phyloP scores from a whole-genome alignment of 2,329 filamentous ascomycete species.

The Calonectria naviculata region DNA sequence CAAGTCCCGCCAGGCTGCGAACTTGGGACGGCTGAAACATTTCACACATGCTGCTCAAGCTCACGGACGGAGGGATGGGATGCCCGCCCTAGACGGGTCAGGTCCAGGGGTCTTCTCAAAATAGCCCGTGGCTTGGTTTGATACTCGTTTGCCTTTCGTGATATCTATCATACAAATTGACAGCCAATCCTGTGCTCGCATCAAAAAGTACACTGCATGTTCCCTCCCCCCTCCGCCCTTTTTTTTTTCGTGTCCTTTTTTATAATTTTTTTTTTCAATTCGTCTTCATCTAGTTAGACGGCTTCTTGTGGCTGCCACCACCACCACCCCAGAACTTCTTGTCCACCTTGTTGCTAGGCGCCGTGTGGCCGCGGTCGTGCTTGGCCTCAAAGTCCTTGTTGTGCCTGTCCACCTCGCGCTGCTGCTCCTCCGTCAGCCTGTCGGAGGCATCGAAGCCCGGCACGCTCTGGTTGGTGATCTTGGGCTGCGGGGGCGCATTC shows the following conservation, averaged over 20 bases:
- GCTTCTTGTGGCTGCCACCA: constrained; percentile 15
- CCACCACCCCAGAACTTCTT: constrained; percentile 62
- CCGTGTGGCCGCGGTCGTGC: constrained; percentile 58
- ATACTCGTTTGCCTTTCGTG: no score
- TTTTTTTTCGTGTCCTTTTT: constrained; percentile 8
- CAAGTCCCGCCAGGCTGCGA: not conserved
- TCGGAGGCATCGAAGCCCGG: constrained; percentile 44
- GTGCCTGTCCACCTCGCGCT: constrained; percentile 67
- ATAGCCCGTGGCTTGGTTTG: no score
- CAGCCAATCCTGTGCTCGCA: not conserved
- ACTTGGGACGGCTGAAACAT: not conserved
- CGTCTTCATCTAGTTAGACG: not conserved
- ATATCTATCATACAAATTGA: no score
- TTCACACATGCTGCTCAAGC: not conserved
- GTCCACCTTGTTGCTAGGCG: constrained; percentile 62
- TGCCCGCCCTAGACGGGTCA: no score
- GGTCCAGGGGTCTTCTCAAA: no score
- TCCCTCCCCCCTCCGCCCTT: not conserved
- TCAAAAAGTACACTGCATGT: not conserved
- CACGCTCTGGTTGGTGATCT: constrained; percentile 61
- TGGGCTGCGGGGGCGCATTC: constrained; percentile 57
- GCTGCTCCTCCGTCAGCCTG: constrained; percentile 60
- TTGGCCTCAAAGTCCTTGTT: constrained; percentile 67
- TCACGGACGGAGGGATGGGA: no score
- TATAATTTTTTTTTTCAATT: no score